Percentiles rank a stretch among this genome's conserved stretches.
Conservation (phyloP, 257 asterid genomes). For the Henckelia pumila region DNA sequence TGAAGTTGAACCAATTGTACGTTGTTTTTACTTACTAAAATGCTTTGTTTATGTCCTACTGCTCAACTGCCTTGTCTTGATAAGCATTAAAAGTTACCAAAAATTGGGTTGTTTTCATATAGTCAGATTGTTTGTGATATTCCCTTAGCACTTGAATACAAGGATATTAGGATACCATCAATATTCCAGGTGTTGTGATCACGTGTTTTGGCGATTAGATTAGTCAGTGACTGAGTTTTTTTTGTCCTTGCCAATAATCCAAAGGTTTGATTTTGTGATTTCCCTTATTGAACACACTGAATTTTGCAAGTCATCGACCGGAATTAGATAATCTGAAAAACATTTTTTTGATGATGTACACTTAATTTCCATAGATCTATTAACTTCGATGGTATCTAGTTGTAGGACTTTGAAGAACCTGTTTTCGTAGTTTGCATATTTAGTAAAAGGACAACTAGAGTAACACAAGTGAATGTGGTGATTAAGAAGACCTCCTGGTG, state of each 20-base stretch:
- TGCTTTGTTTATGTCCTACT: constrained; percentile 19
- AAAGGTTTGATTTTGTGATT: neutral
- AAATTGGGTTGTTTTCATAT: neutral
- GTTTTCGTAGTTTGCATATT: neutral
- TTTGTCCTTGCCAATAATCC: neutral
- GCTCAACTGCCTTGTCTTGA: constrained; percentile 15
- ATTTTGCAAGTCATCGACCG: neutral
- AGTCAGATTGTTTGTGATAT: too few relatives aligned
- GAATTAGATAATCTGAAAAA: neutral
- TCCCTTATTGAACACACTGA: neutral
- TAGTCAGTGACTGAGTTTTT: neutral
- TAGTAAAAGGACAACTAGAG: neutral
- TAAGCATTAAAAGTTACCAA: neutral
- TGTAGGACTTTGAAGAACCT: neutral
- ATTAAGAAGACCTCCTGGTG: constrained; percentile 7
- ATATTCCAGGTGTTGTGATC: neutral
- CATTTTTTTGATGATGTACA: neutral
- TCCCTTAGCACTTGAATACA: too few relatives aligned
- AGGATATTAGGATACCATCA: neutral
- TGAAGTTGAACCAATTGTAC: constrained; percentile 86
- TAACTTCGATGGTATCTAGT: constrained; percentile 1
- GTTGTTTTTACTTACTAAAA: constrained; percentile 31
- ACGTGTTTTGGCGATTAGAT: neutral
- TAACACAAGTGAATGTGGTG: constrained; percentile 3
- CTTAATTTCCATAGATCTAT: neutral